These are phyloP conservation scores for Aspergillus fructus DNA, from an alignment of 2,329 filamentous ascomycete genomes.

Conservation along the genomic window DNA sequence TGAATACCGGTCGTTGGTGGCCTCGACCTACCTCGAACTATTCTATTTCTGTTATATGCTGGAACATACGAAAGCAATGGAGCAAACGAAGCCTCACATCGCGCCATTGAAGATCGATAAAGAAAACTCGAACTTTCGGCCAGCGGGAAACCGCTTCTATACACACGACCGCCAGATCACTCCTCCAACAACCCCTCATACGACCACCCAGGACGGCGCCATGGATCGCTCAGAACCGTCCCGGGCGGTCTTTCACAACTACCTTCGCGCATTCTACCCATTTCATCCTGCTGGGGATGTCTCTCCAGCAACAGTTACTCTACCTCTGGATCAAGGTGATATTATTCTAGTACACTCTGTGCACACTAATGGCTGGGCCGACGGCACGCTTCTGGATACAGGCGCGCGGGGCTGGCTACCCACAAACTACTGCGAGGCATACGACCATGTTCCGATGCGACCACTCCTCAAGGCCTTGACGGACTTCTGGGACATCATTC, in stretches of 20 bases:
- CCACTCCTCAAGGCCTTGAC: slow-evolving; percentile 81
- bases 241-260: slow-evolving; percentile 82
- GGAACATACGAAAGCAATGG: slow-evolving; percentile 30
- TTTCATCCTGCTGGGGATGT: slow-evolving; percentile 79
- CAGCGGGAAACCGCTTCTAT: slow-evolving; percentile 22
- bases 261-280: slow-evolving; percentile 88
- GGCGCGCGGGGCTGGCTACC: slow-evolving; percentile 92
- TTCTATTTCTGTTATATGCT: neutral
- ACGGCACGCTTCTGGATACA: slow-evolving; percentile 83
- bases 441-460: slow-evolving; percentile 83
- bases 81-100: slow-evolving; percentile 36
- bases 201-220: slow-evolving; percentile 57
- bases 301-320: slow-evolving; percentile 81
- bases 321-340: slow-evolving; percentile 86
- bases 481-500: slow-evolving; percentile 87
- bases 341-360: slow-evolving; percentile 93
- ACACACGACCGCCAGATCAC: slow-evolving; percentile 61
- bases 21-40: slow-evolving; percentile 12
- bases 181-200: slow-evolving; percentile 71
- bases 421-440: slow-evolving; percentile 96
- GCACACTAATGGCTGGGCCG: slow-evolving; percentile 97
- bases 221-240: slow-evolving; percentile 44
- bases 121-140: slow-evolving; percentile 27
- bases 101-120: slow-evolving; percentile 41
- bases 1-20: slow-evolving; percentile 37